Base-by-base conservation (phyloP, 2,329 filamentous ascomycete species). In the Aspergillus sergii region DNA sequence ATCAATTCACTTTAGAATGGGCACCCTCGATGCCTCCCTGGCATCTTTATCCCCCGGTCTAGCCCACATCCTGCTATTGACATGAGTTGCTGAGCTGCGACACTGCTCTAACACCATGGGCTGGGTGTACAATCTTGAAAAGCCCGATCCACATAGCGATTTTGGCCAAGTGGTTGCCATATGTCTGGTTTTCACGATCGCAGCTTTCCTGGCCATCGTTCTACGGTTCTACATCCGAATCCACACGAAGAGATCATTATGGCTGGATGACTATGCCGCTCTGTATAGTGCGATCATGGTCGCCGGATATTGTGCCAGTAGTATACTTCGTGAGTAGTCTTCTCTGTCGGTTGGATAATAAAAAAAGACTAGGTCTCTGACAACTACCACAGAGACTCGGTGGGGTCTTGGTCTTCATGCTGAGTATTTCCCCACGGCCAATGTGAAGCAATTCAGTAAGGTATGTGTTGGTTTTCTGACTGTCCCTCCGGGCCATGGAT, bases 51-150 rank as follows among this genome's bases (percentile, higher is more conserved):
- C 5, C 50, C 28, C n/a, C 11, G 9, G 50, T 11, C 9, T 23
- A 34, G 43, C 45, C 45, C 23, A 10, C 43, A 23, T 12, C 23
- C 21, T 23, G 45, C 21, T 3, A 39, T 28, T 54, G 58, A 55
- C 23, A 54, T 39, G 58, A 34, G n/a, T 41, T 26, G n/a, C 14
- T 39, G 30, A 12, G n/a, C 21, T 34, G 30, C 34, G 36, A 32
- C 36, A 16, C n/a, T 26, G 26, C 34, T 26, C 28, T 41, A n/a
- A 30, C 50, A 58, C 48, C 53, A 75, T 75, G 72, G 59, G 63
- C 61, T 75, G 73, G 73, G 71, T 75, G 23, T 63, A 74, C 58
- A 75, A 75, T 30, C 70, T 73, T 54, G 39, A 70, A 2, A 45
- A 57, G 32, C 58, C 64, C 6, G 72, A 75, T 51, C 68, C 68